These are phyloP conservation scores for Neonectria magnoliae DNA, from an alignment of 2,329 filamentous ascomycete genomes.

Conservation along the genomic window DNA sequence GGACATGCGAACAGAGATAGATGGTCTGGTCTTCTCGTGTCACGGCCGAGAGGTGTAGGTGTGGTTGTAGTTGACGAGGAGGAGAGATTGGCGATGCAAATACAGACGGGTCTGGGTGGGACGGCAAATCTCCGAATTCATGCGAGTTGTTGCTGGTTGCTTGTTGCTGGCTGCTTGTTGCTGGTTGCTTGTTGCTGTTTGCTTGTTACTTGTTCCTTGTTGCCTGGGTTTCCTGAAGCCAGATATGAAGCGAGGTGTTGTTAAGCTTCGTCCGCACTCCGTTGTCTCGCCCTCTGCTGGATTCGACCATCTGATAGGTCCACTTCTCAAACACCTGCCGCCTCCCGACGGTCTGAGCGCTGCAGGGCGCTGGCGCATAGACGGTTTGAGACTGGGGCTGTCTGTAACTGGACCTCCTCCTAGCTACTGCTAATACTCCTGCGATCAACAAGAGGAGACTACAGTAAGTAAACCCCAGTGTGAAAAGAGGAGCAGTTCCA, in stretches of 20 bases:
- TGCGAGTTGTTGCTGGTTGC: neutral
- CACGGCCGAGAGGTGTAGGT: neutral
- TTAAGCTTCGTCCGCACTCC: conserved; percentile 8
- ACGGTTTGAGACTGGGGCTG: conserved; percentile 17
- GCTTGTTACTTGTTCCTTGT: neutral
- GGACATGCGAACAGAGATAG: conserved; percentile 18
- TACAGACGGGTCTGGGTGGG: neutral
- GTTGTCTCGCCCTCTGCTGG: conserved; percentile 3
- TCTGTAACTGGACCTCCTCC: conserved; percentile 1
- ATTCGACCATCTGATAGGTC: conserved; percentile 8
- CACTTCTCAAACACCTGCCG: conserved; percentile 19
- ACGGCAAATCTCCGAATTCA: neutral
- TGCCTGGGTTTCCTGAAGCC: neutral
- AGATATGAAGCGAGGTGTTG: conserved; percentile 8
- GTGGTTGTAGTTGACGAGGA: neutral
- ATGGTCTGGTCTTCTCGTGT: neutral
- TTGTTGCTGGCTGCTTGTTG: neutral
- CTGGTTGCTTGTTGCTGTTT: neutral
- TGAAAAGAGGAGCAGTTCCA: too few species aligned
- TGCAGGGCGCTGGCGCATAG: conserved; percentile 19
- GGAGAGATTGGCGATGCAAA: neutral
- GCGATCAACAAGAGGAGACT: too few species aligned
- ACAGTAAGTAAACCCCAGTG: too few species aligned
- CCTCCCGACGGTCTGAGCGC: conserved; percentile 18
- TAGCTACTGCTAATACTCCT: too few species aligned